Base-by-base conservation (phyloP, 208 protist genomes). In the Phytomonas sp. region DNA sequence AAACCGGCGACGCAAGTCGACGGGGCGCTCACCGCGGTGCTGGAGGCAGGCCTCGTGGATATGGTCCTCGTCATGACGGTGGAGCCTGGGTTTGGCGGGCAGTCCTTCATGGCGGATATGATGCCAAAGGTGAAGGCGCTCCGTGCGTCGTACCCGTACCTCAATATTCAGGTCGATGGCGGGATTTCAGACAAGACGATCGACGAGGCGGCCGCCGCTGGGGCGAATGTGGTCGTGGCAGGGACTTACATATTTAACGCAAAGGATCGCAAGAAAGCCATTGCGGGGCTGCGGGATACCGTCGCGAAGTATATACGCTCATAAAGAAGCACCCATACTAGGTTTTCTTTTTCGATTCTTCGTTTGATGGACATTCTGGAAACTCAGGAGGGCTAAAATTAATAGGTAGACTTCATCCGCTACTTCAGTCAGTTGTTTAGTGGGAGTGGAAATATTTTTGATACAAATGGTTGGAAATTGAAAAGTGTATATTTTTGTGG, bases 21-120 rank as follows among this genome's bases (percentile, higher is more conserved):
- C 4, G 74, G 67, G 2, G 72, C 77, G 51, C 74, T 87, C 31
- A 67, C 67, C 20, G 73, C 67, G 60, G 87, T 96, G n/a, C 68
- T 94, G 32, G 79, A 89, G 51, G 70, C 84, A 62, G 88, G 89
- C 76, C 76, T 97, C 29, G 79, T 99, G 9, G 97, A 99, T 80
- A 98, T 99, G 85, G 87, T 99, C 26, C 91, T 99, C 32, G 85
- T 99, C 33, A 99, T 99, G 98, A 99, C 98, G 3, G 98, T 99
- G 26, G 97, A 99, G 77, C 99, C 98, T 23, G 99, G 99, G 53
- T 99, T 99, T 72, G 98, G 98, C 37, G 99, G 99, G 26, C 98
- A 99, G 85, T 84, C 79, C 1, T 99, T 99, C 78, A 99, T 99
- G 95, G 65, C 70, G 0, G 91, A 99, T 6, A 97, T 97, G 82